Evolutionary conservation across 495 filamentous ascomycete genomes (phyloP).

Genomic region (Tuber indicum): DNA sequence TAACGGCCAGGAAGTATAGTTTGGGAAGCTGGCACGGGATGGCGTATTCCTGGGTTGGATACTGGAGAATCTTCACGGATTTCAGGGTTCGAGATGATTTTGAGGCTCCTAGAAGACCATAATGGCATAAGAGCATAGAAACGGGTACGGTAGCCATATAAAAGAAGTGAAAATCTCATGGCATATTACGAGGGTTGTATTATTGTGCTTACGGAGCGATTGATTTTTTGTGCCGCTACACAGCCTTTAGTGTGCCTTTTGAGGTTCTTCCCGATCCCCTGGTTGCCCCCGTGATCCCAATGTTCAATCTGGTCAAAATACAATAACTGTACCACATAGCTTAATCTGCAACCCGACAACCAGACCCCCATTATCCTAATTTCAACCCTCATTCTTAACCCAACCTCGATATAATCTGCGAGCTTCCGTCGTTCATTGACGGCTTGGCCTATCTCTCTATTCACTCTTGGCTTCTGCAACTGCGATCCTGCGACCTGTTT

Average conservation of each 20-base stretch:
- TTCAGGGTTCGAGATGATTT: not conserved
- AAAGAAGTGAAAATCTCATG: not conserved
- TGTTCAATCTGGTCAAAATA: not conserved
- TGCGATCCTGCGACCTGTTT: not conserved
- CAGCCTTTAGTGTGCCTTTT: not conserved
- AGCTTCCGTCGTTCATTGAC: not conserved
- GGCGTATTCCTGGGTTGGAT: too few relatives aligned
- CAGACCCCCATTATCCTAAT: not conserved
- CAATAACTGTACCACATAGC: not conserved
- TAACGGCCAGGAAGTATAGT: not conserved
- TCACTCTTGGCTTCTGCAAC: not conserved
- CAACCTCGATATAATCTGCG: not conserved
- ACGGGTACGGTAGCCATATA: not conserved
- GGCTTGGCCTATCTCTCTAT: not conserved
- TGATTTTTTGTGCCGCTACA: not conserved
- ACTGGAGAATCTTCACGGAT: not conserved
- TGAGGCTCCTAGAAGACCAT: too few relatives aligned
- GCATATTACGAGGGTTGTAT: not conserved
- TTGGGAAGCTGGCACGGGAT: not conserved
- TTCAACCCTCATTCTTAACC: not conserved
- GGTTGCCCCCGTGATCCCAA: not conserved
- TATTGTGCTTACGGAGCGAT: not conserved
- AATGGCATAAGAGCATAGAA: not conserved
- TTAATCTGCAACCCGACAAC: not conserved
- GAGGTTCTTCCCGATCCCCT: not conserved